Conservation (phyloP, 257 asterid species). For the Capsicum baccatum region DNA sequence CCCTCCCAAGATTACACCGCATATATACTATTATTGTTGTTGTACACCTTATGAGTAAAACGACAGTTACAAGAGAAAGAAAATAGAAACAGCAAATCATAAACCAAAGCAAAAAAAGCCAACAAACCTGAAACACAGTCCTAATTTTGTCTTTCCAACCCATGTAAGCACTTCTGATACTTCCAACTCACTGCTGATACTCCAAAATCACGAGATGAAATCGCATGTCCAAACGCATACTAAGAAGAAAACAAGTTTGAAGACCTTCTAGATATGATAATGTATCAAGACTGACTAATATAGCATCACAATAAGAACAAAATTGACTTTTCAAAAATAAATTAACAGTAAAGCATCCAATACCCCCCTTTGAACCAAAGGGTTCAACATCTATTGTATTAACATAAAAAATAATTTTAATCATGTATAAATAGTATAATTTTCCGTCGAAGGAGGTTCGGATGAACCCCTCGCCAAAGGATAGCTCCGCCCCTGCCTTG, state of each 20-base stretch:
- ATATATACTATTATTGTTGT: no score
- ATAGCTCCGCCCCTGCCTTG: no score
- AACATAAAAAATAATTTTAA: no score
- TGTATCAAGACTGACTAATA: not conserved
- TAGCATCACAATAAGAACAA: not conserved
- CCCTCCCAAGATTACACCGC: no score
- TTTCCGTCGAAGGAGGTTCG: no score
- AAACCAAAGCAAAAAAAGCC: not conserved
- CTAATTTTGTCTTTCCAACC: constrained; percentile 54
- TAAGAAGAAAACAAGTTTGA: not conserved
- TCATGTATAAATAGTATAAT: no score
- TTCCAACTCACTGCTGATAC: not conserved
- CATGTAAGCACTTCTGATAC: constrained; percentile 43
- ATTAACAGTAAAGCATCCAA: no score
- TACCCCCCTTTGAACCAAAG: no score
- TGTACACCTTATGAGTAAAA: not conserved
- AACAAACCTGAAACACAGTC: constrained; percentile 68
- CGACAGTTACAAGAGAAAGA: not conserved
- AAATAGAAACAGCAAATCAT: not conserved
- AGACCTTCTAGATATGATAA: not conserved
- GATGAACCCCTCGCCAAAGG: no score
- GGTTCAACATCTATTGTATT: no score
- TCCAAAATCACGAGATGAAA: no score
- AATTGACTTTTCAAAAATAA: not conserved
- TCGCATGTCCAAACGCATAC: no score